Evolutionary conservation across 495 filamentous ascomycete species (phyloP), one percentile per base, ranked within the genome.

Genomic region (Rhizodiscina lignyota): DNA sequence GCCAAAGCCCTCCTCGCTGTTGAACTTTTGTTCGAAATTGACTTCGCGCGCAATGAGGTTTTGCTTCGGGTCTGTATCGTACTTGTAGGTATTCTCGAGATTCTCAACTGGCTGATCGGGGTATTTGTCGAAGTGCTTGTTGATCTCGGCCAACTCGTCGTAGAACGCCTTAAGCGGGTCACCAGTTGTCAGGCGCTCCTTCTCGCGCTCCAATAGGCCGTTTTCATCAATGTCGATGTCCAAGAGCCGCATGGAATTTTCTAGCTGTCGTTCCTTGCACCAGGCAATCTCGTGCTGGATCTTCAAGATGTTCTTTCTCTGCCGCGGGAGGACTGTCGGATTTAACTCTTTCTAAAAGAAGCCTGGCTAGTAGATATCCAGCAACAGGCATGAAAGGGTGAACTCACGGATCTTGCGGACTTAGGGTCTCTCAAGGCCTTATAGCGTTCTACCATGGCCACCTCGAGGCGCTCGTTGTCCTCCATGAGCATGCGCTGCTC

Each of bases 31-130:
- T 44, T 94, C 85, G 36, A 94, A 73, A 30, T 86, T 72, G 1
- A 62, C 60, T 13, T 63, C 51, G 17, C 10, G 6, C 6, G 54
- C 47, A 0, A 32, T 30, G 1, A 38, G 38, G 1, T 28, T 18
- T 23, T 85, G 82, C 23, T 77, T 74, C 29, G 78, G 72, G 1
- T 60, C 75, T 4, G 74, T 66, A 20, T 66, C 71, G 27, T 75
- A 76, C 57, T 83, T 79, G 58, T 97, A 96, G 39, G 85, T 83
- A 38, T 74, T 67, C 59, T 97, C 89, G 10, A 94, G 72, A 49
- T 96, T 94, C 54, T 96, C 91, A 19, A 91, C 81, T 2, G 79
- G 86, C 50, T 93, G 83, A 53, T 91, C 92, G 0, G 86, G 91
- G 43, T 97, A 94, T 41, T 76, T 74, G 34, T 77, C 70, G 57